Conservation (phyloP, 208 protist species). For the Wallacemonas rigidus region DNA sequence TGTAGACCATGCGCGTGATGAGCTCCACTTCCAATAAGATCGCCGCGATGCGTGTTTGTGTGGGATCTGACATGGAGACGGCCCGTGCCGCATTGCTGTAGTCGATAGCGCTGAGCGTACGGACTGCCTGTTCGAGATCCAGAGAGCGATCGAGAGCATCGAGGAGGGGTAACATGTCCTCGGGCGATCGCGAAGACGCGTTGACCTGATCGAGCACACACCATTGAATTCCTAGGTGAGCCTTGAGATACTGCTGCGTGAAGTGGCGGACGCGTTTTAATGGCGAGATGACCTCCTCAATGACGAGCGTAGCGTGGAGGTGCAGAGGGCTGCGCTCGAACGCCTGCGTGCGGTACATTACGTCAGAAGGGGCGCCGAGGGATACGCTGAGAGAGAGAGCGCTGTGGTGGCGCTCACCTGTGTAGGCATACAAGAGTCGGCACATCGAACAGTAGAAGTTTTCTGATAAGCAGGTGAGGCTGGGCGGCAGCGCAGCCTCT, state of each 20-base stretch:
- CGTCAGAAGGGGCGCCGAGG: background rate
- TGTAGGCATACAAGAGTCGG: conserved; percentile 17
- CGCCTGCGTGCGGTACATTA: conserved; percentile 13
- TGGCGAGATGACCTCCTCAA: background rate
- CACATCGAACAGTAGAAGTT: conserved; percentile 9
- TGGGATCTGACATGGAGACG: background rate
- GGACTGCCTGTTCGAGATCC: conserved; percentile 1
- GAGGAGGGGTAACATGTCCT: background rate
- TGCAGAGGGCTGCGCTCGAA: conserved; percentile 14
- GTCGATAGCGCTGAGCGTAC: conserved; percentile 9
- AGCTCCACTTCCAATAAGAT: conserved; percentile 10
- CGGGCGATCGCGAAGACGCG: background rate
- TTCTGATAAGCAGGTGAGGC: background rate
- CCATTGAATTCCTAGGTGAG: background rate
- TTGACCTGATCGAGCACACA: no score
- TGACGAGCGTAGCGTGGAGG: background rate
- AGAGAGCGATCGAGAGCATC: conserved; percentile 12
- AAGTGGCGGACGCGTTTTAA: conserved; percentile 7
- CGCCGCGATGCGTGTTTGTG: background rate
- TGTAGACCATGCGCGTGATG: conserved; percentile 11
- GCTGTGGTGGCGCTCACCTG: conserved; percentile 3
- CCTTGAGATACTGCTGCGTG: conserved; percentile 1
- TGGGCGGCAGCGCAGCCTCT: background rate
- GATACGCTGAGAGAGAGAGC: background rate
- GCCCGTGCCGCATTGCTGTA: conserved; percentile 12